Base-by-base conservation (phyloP, 148 eudicot genomes). In the Vaccinium macrocarpon region DNA sequence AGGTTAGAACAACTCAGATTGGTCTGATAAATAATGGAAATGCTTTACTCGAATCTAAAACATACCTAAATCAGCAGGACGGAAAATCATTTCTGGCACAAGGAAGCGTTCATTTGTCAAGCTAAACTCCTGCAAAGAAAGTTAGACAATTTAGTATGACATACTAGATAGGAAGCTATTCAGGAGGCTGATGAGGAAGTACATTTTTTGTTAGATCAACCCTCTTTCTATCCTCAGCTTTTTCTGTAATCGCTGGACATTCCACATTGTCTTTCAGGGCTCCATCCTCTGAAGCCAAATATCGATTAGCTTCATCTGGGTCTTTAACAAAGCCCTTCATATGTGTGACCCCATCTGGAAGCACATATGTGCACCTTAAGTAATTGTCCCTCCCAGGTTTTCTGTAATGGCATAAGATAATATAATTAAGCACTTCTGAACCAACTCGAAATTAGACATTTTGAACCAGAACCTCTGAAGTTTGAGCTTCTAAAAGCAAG, bases 1-100 rank as follows among this genome's bases (percentile, higher is more conserved):
- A 16, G 21, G 55, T 10, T 3, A 15, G 12, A 9, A 7, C 10
- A 11, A 50, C 21, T 57, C 76, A 68, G 76, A 81, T 50, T 81
- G 42, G 27, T 2, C 27, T 27, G 25, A 23, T 25, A 82, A 50
- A 10, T 10, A 6, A 7, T 0, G 16, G 25, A 50, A 62, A 21
- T 19, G 52, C 72, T 46, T 32, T 35, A 49, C 19, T 82, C 75
- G 32, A 85, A 57, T 52, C 13, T 16, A 42, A 14, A 19, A 85
- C 88, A 11, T 68, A 97, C 98, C 98, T 86, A 97, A 90, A 90
- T 97, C 99, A 88, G 98, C 93, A 77, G 99, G 98, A 46, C 93
- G 96, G 56, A 97, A 97, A 66, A 97, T 87, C 99, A 97, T 97
- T 92, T 97, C 99, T n/a, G 99, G 99, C 68, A 97, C 99, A 90